Evolutionary conservation across 1,284 basidiomycete genomes (phyloP), one percentile per base, ranked within the genome.

Genomic region (Athelia psychrophila): DNA sequence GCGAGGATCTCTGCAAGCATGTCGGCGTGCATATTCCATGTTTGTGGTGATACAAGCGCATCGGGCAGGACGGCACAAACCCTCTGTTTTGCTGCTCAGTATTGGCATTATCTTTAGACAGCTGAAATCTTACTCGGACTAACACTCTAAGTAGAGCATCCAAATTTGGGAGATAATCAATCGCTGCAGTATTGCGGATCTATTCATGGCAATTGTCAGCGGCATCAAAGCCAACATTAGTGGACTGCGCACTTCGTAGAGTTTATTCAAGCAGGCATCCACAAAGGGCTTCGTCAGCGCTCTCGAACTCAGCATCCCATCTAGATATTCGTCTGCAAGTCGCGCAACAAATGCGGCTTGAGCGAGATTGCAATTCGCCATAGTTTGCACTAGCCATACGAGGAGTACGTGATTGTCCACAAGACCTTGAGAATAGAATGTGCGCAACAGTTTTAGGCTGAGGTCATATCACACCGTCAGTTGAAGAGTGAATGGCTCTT

Each of bases 401-500:
- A 93, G 78, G 63, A 96, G 88, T 0, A 88, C 82, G 19, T 83
- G 79, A 48, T 84, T 84, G 58, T 97, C 94, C 20, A 98, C 81
- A 10, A 99, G 78, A 15, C 86, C 83, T 60, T 93, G 88, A 0
- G 81, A 75, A 65, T 92, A 91, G 62, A 97, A 89, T 4, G 85
- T 80, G 22, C 86, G 82, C 30, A 96, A 72, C 2, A 96, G 76
- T 54, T 80, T 77, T 2, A 92, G 76, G 50, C 93, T 95, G 48
- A 30, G 32, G 47, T 45, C 13, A 40, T 50, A 38, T 36, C 23
- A 51, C 27, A 52, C 10, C 22, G 32, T 25, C 32, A 44, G 44
- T 42, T 5, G n/a, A 23, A 42, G 25, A 3, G 16, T 18, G 16
- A 6, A n/a, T n/a, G 12, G 27, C 2, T 20, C 10, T 18, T 6